Conservation (phyloP, 805 yeast genomes). For the Yarrowia keelungensis region DNA sequence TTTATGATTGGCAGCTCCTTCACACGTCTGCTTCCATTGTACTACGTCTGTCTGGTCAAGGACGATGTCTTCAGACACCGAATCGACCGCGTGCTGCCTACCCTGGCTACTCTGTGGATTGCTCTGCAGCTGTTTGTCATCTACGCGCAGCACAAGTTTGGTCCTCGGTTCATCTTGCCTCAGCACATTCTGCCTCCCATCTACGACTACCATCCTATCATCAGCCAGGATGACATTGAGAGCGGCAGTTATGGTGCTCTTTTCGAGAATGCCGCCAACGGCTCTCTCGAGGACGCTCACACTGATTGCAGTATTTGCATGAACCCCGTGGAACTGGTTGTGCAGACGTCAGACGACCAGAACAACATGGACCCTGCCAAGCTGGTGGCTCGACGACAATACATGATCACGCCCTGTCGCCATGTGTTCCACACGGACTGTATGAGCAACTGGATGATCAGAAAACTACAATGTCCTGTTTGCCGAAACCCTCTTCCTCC, state of each 20-base stretch:
- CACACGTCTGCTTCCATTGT: slow-evolving; percentile 68
- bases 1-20: slow-evolving; percentile 74
- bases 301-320: slow-evolving; percentile 90
- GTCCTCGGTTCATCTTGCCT: slow-evolving; percentile 85
- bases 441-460: slow-evolving; percentile 90
- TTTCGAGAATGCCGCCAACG: slow-evolving; percentile 19
- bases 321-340: slow-evolving; percentile 67
- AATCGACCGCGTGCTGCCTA: slow-evolving; percentile 51
- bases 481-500: slow-evolving; percentile 90
- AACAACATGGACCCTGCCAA: slow-evolving; percentile 46
- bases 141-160: slow-evolving; percentile 68
- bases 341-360: slow-evolving; percentile 44
- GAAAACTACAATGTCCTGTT: slow-evolving; percentile 91
- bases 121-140: slow-evolving; percentile 64
- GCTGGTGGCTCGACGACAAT: slow-evolving; percentile 49
- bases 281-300: slow-evolving; percentile 47
- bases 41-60: slow-evolving; percentile 60
- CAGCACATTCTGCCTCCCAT: slow-evolving; percentile 76
- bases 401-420: slow-evolving; percentile 80
- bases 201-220: slow-evolving; percentile 79
- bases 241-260: slow-evolving; percentile 52
- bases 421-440: slow-evolving; percentile 92
- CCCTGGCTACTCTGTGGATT: slow-evolving; percentile 62
- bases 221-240: slow-evolving; percentile 67
- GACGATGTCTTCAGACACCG: slow-evolving; percentile 76